Conservation (phyloP, 2,329 filamentous ascomycete species). For the Juglanconis oblonga region DNA sequence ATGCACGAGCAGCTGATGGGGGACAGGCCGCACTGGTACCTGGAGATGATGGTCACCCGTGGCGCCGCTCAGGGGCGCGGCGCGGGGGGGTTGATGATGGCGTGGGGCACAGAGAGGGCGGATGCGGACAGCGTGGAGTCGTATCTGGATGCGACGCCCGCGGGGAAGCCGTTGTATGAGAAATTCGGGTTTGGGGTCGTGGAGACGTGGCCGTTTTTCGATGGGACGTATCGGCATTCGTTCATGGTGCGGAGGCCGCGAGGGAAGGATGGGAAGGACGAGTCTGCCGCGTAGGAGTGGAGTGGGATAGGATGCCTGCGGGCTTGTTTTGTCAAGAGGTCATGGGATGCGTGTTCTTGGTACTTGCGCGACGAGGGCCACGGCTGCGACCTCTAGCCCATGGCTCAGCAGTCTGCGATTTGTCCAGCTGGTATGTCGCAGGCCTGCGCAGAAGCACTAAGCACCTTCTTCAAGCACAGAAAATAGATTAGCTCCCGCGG, state of each 20-base stretch:
- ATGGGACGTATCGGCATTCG: slow-evolving; percentile 29
- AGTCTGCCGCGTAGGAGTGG: neutral
- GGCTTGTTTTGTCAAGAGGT: no score
- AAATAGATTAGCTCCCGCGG: no score
- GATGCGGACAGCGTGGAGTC: slow-evolving; percentile 40
- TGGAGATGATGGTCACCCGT: slow-evolving; percentile 45
- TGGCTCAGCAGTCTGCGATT: no score
- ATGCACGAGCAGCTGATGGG: slow-evolving; percentile 37
- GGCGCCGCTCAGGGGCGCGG: slow-evolving; percentile 44
- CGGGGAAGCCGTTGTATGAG: slow-evolving; percentile 44
- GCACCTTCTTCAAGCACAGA: no score
- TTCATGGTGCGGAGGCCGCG: slow-evolving; percentile 33
- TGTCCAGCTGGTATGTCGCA: no score
- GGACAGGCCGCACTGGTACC: slow-evolving; percentile 42
- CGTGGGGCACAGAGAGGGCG: slow-evolving; percentile 45
- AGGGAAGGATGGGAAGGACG: no score
- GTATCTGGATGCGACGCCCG: slow-evolving; percentile 50
- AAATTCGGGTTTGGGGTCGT: slow-evolving; percentile 43
- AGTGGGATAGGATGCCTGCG: neutral
- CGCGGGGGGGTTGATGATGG: slow-evolving; percentile 39
- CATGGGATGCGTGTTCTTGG: no score
- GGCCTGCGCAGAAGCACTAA: no score
- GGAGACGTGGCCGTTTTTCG: slow-evolving; percentile 35
- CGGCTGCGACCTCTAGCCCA: neutral
- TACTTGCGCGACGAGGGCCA: no score